Conservation (phyloP, 495 filamentous ascomycete species). For the Articulospora tetracladia region DNA sequence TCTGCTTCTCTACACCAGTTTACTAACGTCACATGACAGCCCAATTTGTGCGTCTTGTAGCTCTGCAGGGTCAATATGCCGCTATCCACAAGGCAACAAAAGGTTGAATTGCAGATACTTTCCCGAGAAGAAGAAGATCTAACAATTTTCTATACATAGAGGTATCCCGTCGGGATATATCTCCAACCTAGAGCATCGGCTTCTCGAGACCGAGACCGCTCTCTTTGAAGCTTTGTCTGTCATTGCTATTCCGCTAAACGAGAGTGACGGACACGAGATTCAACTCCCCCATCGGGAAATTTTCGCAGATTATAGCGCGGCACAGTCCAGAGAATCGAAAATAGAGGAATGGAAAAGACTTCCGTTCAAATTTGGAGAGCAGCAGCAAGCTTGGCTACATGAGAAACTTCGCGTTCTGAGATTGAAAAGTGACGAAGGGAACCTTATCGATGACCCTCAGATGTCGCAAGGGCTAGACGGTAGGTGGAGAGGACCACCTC, state of each 20-base stretch:
- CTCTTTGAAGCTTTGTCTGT: neutral
- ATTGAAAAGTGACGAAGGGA: neutral
- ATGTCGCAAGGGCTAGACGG: neutral
- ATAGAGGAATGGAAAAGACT: slow-evolving; percentile 2
- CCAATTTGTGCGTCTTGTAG: too few relatives aligned
- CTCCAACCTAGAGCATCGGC: neutral
- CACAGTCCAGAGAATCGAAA: neutral
- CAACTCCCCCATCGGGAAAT: neutral
- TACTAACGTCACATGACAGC: too few relatives aligned
- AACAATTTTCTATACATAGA: too few relatives aligned
- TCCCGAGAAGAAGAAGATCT: too few relatives aligned
- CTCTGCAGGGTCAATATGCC: too few relatives aligned
- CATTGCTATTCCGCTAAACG: too few relatives aligned
- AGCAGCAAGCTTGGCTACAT: neutral
- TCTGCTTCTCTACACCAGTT: too few relatives aligned
- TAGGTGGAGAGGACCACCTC: neutral
- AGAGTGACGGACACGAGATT: too few relatives aligned
- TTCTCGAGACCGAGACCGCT: neutral
- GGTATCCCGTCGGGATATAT: slow-evolving; percentile 3
- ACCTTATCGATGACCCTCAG: neutral
- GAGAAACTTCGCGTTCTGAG: neutral
- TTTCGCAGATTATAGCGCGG: neutral
- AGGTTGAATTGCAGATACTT: too few relatives aligned
- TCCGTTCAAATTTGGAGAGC: neutral
- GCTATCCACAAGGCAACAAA: too few relatives aligned